phyloP scores from a whole-genome alignment of 805 yeast genomes.

The Cyberlindnera subsufficiens region DNA sequence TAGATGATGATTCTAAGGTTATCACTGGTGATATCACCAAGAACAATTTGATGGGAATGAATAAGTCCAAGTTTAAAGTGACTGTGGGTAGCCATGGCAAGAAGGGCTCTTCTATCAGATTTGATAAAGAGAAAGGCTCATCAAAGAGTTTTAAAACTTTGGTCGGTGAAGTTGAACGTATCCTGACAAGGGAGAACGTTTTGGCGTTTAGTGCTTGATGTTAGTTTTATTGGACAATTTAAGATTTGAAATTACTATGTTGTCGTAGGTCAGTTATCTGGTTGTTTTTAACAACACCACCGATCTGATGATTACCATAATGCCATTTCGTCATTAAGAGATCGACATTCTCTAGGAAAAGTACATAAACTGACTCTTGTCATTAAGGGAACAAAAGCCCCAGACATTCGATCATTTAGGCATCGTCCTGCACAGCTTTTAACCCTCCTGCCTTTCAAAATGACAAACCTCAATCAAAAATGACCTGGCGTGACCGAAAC shows the following conservation, averaged over 20 bases:
- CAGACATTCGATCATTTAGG: too few species aligned
- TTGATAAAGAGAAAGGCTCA: conserved; percentile 63
- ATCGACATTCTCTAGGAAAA: too few species aligned
- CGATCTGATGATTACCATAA: too few species aligned
- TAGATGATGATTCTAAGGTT: conserved; percentile 35
- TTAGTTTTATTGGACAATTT: neutral
- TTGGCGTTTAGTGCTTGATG: conserved; percentile 27
- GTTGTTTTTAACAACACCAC: too few species aligned
- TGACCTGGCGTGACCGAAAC: too few species aligned
- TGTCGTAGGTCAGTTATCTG: neutral
- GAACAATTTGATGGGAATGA: conserved; percentile 54
- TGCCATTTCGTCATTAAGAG: too few species aligned
- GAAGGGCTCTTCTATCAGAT: conserved; percentile 47
- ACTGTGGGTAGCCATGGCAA: conserved; percentile 37
- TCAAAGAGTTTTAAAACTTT: conserved; percentile 53
- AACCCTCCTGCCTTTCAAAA: too few species aligned
- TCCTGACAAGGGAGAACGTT: conserved; percentile 59
- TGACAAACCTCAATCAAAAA: too few species aligned
- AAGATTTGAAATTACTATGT: neutral
- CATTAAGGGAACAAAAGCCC: too few species aligned
- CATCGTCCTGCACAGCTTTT: too few species aligned
- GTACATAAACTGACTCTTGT: too few species aligned
- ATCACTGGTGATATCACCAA: conserved; percentile 61
- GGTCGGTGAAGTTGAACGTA: conserved; percentile 57
- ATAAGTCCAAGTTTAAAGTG: conserved; percentile 59